Evolutionary conservation across 495 filamentous ascomycete species (phyloP), one percentile per base, ranked within the genome.

Genomic region (Podospora pseudopauciseta): DNA sequence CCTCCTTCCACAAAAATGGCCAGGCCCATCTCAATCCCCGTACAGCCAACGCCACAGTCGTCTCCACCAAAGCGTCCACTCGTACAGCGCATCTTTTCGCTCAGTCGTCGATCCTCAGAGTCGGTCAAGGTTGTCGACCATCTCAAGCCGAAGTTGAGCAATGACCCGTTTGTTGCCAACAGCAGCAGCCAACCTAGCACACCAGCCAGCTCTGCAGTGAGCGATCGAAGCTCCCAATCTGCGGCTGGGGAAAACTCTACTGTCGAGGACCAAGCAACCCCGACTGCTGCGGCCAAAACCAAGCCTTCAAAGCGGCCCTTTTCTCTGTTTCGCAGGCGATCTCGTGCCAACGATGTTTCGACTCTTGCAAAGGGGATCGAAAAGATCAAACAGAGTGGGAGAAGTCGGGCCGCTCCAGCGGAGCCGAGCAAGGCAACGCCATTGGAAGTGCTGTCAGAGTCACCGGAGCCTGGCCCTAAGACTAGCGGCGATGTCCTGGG

Each of bases 341-440:
- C 72, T 2, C 61, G 65, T 49, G 63, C 69, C 27, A 73, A 70
- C 67, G 72, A 68, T 28, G 64, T 65, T 2, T 74, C 72, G 49
- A 71, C 70, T 4, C 66, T 75, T 27, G 63, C 72, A 15, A 68
- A 71, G n/a, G 75, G 72, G 6, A 49, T 49, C 15, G 39, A 49
- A 49, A 49, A 49, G 9, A 49, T 49, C 39, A 49, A 49, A 49
- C 39, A 16, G 13, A 13, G 39, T 49, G 39, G 39, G 39, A 6
- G 39, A 11, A 49, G 2, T 49, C 39, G 39, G 9, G 9, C 39
- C 3, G 39, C 13, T 16, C 15, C 39, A 18, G 1, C 15, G 9
- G 39, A 49, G 13, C 9, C 39, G 39, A 49, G 39, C 39, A 49
- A 49, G 39, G 39, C 39, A 49, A 49, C 6, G 39, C 39, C 39